A percentile compares a stretch with the other conserved stretches of the same genome.
Conservation (phyloP, 805 yeast genomes). For the Ogataea trehalophila region DNA sequence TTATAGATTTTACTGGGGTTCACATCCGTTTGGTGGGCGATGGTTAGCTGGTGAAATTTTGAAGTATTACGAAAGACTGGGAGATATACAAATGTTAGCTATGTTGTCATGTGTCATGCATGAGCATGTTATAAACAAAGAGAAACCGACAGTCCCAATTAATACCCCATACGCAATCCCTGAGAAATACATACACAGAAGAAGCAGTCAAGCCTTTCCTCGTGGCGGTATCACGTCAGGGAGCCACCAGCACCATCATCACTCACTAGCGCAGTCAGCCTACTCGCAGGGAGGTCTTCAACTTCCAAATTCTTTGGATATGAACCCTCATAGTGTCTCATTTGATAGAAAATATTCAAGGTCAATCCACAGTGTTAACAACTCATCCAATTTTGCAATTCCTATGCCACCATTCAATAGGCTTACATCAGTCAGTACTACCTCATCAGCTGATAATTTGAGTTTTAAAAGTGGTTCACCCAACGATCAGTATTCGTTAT, state of each 20-base stretch:
- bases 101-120: constrained; percentile 73
- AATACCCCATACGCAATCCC: constrained; percentile 38
- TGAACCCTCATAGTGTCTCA: constrained; percentile 12
- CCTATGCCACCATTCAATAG: constrained; percentile 9
- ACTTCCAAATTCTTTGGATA: neutral
- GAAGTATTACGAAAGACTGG: constrained; percentile 53
- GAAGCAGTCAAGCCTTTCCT: neutral
- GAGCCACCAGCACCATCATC: neutral
- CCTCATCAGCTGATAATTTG: constrained; percentile 20
- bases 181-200: neutral
- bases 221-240: neutral
- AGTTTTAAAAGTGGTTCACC: constrained; percentile 27
- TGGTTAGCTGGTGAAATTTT: constrained; percentile 64
- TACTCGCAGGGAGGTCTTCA: neutral
- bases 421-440: constrained; percentile 21
- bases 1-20: constrained; percentile 62
- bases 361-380: constrained; percentile 10
- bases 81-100: constrained; percentile 85
- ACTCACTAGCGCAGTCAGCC: constrained; percentile 1
- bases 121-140: constrained; percentile 33
- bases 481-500: constrained; percentile 19
- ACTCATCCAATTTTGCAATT: constrained; percentile 5
- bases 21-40: constrained; percentile 68
- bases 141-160: constrained; percentile 35
- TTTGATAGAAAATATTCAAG: constrained; percentile 12